A percentile compares a stretch with the other conserved stretches of the same genome.
Evolutionary conservation across 2,329 filamentous ascomycete genomes (phyloP).

Genomic region (Diaporthe ampelina): DNA sequence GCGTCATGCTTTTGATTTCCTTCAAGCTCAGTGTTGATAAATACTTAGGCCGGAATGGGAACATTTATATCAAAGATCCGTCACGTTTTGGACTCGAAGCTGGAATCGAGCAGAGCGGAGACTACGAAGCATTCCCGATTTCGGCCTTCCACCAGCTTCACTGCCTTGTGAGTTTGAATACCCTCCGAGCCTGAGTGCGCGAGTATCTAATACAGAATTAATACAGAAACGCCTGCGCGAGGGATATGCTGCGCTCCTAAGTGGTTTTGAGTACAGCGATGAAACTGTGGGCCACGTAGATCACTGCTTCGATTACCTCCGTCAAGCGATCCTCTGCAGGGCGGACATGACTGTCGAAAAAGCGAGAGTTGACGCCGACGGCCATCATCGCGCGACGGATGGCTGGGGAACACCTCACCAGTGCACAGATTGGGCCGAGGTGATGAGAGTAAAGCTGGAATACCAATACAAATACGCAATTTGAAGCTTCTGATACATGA

Average conservation of each 20-base stretch:
- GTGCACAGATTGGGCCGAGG: neutral
- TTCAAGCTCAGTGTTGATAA: neutral
- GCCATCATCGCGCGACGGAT: neutral
- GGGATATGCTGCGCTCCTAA: neutral
- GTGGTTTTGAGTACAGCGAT: neutral
- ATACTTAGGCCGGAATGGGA: neutral
- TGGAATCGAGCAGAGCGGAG: neutral
- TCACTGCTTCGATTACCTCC: neutral
- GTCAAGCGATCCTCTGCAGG: neutral
- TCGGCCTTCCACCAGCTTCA: neutral
- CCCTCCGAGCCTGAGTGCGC: neutral
- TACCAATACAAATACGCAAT: neutral
- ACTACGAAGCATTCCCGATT: neutral
- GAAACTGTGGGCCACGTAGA: neutral
- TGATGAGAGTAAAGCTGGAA: neutral
- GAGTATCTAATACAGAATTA: neutral
- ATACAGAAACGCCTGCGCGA: neutral
- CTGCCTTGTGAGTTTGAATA: neutral
- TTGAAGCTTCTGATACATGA: neutral
- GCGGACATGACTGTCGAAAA: neutral
- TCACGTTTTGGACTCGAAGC: neutral
- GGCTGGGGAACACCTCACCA: neutral
- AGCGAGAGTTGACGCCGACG: neutral
- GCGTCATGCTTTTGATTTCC: neutral
- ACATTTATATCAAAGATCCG: neutral